Base-by-base conservation (phyloP, 352 stramenopile genomes). In the Globisporangium paroecandrum region DNA sequence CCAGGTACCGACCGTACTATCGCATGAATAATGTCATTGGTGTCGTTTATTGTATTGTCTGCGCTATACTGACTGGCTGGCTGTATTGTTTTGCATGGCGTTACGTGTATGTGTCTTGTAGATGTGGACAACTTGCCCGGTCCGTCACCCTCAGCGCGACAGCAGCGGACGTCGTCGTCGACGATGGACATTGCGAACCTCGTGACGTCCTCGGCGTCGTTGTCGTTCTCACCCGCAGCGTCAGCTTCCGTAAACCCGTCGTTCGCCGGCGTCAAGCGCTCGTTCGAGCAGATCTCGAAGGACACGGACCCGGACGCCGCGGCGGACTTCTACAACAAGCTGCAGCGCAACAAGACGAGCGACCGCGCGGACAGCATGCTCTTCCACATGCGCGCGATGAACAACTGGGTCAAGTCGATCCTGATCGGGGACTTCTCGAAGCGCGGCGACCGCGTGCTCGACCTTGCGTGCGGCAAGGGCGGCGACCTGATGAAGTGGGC, bases 351-450 rank as follows among this genome's bases (percentile, higher is more conserved):
- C 29, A 81, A 78, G 9, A 87, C 85, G 59, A 84, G 75, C 64
- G 85, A 93, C 62, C 82, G 93, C 66, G 86, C 87, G 9, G 88
- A 96, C 64, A 97, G 92, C 68, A 80, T 94, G 62, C 85, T 99
- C 20, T 99, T 98, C 76, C 97, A 99, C 79, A 98, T 99, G 89
- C 87, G 97, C 41, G 85, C 91, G 27, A 96, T 99, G 71, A 99
- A 99, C 83, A 99, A 99, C 76, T 99, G 97, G 97, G 93, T 99
- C 38, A 99, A 99, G 76, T 95, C 93, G 20, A 96, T 97, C 18
- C 85, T 98, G 70, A 98, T 99, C 71, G 89, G 90, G 67, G 93
- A 98, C 68, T 91, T 79, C 65, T 89, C 85, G 12, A 77, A 84
- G 64, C 85, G 77, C 13, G 84, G 91, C 53, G 80, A 99, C 29